Conservation (phyloP, 2,329 filamentous ascomycete genomes). For the Colletotrichum plurivorum region DNA sequence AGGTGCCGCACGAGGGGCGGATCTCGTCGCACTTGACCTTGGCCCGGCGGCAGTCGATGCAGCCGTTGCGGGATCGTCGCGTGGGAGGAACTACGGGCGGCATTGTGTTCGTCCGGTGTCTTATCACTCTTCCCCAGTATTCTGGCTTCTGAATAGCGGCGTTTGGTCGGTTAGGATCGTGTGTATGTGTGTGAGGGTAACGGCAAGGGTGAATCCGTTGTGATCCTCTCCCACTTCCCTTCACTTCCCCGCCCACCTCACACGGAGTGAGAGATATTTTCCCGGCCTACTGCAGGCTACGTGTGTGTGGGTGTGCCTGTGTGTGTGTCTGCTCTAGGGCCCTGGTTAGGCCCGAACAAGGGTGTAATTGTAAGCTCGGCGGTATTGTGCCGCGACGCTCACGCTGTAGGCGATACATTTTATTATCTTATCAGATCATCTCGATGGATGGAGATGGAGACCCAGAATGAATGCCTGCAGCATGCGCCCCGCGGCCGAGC, state of each 20-base stretch:
- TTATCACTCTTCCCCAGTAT: neutral
- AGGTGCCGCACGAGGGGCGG: slow-evolving; percentile 51
- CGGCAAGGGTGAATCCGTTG: no score
- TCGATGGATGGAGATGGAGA: neutral
- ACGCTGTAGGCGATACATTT: slow-evolving; percentile 3
- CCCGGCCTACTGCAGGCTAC: no score
- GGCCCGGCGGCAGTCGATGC: slow-evolving; percentile 50
- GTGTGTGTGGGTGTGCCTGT: no score
- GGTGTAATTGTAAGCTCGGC: slow-evolving; percentile 8
- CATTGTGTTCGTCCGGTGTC: slow-evolving; percentile 5
- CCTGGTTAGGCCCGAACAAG: slow-evolving; percentile 18
- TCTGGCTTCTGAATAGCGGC: no score
- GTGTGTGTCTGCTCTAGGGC: neutral
- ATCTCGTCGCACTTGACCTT: slow-evolving; percentile 51
- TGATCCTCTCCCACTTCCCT: no score
- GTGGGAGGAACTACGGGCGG: slow-evolving; percentile 27
- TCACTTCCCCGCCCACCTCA: no score
- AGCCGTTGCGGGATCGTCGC: slow-evolving; percentile 48
- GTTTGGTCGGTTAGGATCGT: no score
- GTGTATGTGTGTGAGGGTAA: no score
- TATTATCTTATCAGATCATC: slow-evolving; percentile 39
- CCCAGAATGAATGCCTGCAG: neutral
- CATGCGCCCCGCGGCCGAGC: neutral
- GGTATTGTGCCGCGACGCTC: slow-evolving; percentile 4
- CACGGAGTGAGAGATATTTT: no score